phyloP scores from a whole-genome alignment of 495 filamentous ascomycete species.

The Saxophila tyrrhenica region DNA sequence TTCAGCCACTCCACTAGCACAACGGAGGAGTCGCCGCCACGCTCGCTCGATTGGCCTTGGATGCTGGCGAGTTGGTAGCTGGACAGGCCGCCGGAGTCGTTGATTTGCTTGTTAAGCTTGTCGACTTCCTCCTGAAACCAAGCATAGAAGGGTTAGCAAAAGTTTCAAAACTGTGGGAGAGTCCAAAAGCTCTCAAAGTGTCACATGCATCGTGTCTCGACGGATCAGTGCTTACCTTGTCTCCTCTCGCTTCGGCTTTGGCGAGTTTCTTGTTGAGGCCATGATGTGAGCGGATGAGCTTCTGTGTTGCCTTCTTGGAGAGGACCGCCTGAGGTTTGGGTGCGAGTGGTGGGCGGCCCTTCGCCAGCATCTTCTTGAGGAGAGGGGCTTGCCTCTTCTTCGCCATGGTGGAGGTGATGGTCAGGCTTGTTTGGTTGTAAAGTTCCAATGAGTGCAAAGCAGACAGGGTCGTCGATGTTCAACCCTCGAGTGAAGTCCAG shows the following conservation, averaged over 20 bases:
- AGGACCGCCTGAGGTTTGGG: slow-evolving; percentile 38
- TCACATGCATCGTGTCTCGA: too few species aligned
- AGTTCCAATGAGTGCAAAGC: too few species aligned
- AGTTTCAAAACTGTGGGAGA: too few species aligned
- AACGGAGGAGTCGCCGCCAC: slow-evolving; percentile 84
- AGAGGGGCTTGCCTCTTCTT: neutral
- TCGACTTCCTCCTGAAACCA: slow-evolving; percentile 38
- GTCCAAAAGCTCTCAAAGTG: too few species aligned
- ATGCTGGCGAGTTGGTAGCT: slow-evolving; percentile 85
- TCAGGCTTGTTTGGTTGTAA: too few species aligned
- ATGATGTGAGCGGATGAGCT: slow-evolving; percentile 76
- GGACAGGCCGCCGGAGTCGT: slow-evolving; percentile 62
- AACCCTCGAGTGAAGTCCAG: too few species aligned
- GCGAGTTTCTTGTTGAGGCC: slow-evolving; percentile 64
- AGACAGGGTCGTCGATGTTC: too few species aligned
- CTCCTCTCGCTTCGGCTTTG: slow-evolving; percentile 53
- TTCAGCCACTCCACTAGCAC: slow-evolving; percentile 78
- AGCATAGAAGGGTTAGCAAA: too few species aligned
- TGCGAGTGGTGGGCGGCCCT: slow-evolving; percentile 52
- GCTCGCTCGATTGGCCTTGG: slow-evolving; percentile 66
- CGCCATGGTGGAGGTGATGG: neutral
- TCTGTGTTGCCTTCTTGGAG: slow-evolving; percentile 67
- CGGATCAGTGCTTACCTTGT: too few species aligned
- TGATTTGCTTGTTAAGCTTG: slow-evolving; percentile 49
- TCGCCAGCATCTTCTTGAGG: slow-evolving; percentile 36